Evolutionary conservation across 2,329 filamentous ascomycete species (phyloP).

Genomic region (Stagonosporopsis tanaceti): DNA sequence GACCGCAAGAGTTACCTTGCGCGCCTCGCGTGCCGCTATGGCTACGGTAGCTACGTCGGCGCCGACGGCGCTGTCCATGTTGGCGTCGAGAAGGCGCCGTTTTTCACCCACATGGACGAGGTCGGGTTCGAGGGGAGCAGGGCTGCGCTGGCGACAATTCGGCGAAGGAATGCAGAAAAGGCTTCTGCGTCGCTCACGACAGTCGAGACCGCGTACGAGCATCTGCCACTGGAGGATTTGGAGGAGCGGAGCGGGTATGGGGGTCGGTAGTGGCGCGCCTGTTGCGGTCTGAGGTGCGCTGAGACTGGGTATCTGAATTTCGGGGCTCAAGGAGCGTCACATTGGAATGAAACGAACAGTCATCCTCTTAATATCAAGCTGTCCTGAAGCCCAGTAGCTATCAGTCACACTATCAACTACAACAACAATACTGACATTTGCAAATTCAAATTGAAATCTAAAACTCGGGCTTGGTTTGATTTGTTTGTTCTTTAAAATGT

Average conservation of each 20-base stretch:
- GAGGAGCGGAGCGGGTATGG: too few species aligned
- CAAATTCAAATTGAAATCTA: constrained; percentile 76
- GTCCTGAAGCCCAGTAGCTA: too few species aligned
- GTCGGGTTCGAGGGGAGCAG: neutral
- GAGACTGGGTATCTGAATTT: too few species aligned
- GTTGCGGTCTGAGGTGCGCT: too few species aligned
- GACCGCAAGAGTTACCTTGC: constrained; percentile 6
- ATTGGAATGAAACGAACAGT: too few species aligned
- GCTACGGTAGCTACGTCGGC: constrained; percentile 60
- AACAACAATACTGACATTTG: constrained; percentile 60
- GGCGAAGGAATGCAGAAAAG: too few species aligned
- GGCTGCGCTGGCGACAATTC: neutral
- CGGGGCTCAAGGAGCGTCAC: too few species aligned
- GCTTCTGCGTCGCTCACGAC: too few species aligned
- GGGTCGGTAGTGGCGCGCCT: too few species aligned
- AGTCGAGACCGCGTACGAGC: too few species aligned
- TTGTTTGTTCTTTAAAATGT: constrained; percentile 60
- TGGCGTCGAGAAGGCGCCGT: constrained; percentile 60
- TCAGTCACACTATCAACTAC: neutral
- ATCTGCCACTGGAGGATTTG: too few species aligned
- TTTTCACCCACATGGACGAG: constrained; percentile 19
- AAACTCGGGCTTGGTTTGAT: constrained; percentile 76
- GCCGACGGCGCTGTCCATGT: constrained; percentile 55
- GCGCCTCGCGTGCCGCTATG: constrained; percentile 37
- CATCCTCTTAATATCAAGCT: too few species aligned